Conservation (phyloP, 2,329 filamentous ascomycete genomes). For the Hymenoscyphus infarciens region DNA sequence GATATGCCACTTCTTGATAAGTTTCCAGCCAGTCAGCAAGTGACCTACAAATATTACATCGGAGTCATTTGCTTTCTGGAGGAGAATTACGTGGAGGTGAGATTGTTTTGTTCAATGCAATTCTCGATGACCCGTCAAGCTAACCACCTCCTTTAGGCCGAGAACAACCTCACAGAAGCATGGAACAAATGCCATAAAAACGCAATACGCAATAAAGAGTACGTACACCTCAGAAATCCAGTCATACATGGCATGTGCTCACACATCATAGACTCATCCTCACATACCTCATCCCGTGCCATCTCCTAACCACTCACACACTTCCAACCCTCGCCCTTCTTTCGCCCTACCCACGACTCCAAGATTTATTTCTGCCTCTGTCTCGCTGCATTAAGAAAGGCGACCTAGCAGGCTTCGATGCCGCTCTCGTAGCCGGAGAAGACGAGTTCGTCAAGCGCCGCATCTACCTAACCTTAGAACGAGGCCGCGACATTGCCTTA, state of each 20-base stretch:
- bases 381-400: constrained; percentile 75
- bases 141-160: constrained; percentile 52
- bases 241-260: constrained; percentile 14
- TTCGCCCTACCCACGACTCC: constrained; percentile 69
- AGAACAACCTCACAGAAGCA: constrained; percentile 74
- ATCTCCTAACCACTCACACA: constrained; percentile 81
- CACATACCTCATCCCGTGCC: constrained; percentile 91
- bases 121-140: not conserved
- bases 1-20: constrained; percentile 77
- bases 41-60: constrained; percentile 95
- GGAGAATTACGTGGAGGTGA: constrained; percentile 80
- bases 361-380: constrained; percentile 74
- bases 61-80: constrained; percentile 92
- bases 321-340: constrained; percentile 73
- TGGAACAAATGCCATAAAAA: constrained; percentile 76
- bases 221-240: constrained; percentile 34
- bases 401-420: constrained; percentile 79
- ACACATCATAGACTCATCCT: constrained; percentile 67
- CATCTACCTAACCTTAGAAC: constrained; percentile 91
- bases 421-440: constrained; percentile 75
- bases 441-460: constrained; percentile 90
- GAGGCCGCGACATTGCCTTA: constrained; percentile 85
- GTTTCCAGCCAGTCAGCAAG: constrained; percentile 86
- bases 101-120: constrained; percentile 16
- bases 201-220: constrained; percentile 77